phyloP scores from a whole-genome alignment of 225 moss, liverwort and hornwort genomes.

The Marchantia polymorpha region DNA sequence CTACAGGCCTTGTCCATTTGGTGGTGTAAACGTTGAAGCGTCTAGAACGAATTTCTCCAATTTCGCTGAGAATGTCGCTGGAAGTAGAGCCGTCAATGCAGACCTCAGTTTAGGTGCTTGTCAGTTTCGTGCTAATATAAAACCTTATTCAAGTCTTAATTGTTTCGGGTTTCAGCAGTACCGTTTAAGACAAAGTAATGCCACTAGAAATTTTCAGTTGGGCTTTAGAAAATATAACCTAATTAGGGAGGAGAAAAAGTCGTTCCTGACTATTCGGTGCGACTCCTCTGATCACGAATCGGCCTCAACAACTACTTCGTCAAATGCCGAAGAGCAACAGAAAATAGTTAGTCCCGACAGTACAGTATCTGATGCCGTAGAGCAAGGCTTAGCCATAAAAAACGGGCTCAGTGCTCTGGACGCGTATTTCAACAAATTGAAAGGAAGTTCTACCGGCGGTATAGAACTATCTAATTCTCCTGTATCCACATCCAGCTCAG shows the following conservation, averaged over 20 bases:
- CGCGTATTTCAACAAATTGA: conserved; percentile 70
- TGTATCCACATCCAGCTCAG: neutral
- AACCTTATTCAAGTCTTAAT: neutral
- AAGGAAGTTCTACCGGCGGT: conserved; percentile 12
- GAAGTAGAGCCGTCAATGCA: neutral
- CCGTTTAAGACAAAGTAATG: conserved; percentile 6
- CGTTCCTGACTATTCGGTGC: conserved; percentile 1
- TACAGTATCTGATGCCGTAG: neutral
- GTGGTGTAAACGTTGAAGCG: conserved; percentile 16
- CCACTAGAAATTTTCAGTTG: conserved; percentile 1
- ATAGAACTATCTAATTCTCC: conserved; percentile 7
- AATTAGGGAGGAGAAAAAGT: neutral
- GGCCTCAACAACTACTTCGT: conserved; percentile 15
- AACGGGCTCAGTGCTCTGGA: conserved; percentile 71
- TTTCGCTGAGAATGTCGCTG: neutral
- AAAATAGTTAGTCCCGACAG: neutral
- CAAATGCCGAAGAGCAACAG: conserved; percentile 19
- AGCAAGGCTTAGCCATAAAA: conserved; percentile 45
- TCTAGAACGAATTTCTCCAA: conserved; percentile 1
- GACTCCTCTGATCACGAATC: conserved; percentile 17
- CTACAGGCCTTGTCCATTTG: conserved; percentile 6
- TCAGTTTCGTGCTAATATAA: neutral
- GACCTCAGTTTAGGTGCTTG: neutral
- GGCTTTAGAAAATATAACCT: conserved; percentile 18
- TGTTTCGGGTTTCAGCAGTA: conserved; percentile 8